Base-by-base conservation (phyloP, 139 green algal species). In the Trebouxia sp. region DNA sequence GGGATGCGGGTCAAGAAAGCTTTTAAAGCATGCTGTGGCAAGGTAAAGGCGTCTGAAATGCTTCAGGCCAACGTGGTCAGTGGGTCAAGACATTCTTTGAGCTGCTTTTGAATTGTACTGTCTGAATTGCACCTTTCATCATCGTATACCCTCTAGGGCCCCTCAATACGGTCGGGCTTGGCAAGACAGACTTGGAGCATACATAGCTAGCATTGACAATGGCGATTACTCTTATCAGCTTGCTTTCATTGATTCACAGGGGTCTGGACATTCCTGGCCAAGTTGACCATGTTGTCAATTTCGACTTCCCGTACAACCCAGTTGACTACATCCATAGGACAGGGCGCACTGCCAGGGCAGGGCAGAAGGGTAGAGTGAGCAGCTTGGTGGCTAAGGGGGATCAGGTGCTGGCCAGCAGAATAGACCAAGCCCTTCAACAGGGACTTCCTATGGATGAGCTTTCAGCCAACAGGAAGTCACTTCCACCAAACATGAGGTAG, bases 221-320 rank as follows among this genome's bases (percentile, higher is more conserved):
- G n/a, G n/a, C n/a, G n/a, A n/a, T n/a, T n/a, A n/a, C n/a, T n/a
- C n/a, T n/a, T n/a, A n/a, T n/a, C n/a, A n/a, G n/a, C n/a, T n/a
- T 65, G 53, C 53, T 14, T 3, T 6, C 24, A 35, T 32, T 37
- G n/a, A 28, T 38, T 3, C 55, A 65, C n/a, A 90, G 94, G 56
- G 94, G 96, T 7, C 86, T 99, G 22, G 97, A 99, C 87, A 96
- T 99, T 53, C 88, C 91, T 6, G 92, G 92, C 2, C 69, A 75
- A 0, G 95, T 99, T 3, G 94, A 98, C 82, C 92, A 98, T 79
- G 91, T 99, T 8, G 72, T 99, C 78, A 99, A 98, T 83, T 99
- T 99, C 87, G 97, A 99, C 87, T 98, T 99, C 74, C 97, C 97
- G 1, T 83, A 91, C 47, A 94, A 90, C 65, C 58, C 92, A 7